Evolutionary conservation across 225 moss, liverwort and hornwort species (phyloP).

Genomic region (Straminergon stramineum): DNA sequence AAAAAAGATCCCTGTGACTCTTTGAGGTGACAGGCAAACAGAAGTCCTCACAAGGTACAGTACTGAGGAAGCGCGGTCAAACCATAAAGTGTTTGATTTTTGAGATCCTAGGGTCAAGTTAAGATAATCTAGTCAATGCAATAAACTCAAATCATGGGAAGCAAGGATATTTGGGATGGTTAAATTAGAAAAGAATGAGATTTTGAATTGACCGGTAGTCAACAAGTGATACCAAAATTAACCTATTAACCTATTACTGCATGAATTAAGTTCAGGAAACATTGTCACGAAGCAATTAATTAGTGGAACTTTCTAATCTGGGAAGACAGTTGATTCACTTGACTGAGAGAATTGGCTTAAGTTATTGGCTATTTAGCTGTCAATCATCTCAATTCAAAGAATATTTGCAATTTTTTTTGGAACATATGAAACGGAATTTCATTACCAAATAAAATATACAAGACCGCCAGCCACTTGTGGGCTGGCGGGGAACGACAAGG

Average conservation of each 20-base stretch:
- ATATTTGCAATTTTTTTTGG: neutral
- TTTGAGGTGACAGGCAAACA: neutral
- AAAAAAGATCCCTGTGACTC: neutral
- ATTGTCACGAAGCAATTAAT: neutral
- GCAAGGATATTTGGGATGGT: neutral
- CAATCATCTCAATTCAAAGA: neutral
- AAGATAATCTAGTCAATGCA: neutral
- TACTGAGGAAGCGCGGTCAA: neutral
- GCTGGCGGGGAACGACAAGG: too few species aligned
- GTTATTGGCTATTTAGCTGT: neutral
- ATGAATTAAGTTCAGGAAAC: neutral
- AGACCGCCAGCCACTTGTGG: too few species aligned
- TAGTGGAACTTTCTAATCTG: neutral
- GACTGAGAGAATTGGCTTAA: neutral
- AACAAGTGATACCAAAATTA: neutral
- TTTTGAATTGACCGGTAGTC: neutral
- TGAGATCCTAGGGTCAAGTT: neutral
- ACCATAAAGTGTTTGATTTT: neutral
- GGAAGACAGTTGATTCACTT: neutral
- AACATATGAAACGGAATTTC: too few species aligned
- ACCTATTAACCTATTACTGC: neutral
- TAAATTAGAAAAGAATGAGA: neutral
- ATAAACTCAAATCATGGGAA: conserved; percentile 1
- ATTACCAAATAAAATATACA: too few species aligned
- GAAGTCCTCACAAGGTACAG: neutral